phyloP scores from a whole-genome alignment of 169 alveolate species.

The Plasmodium adleri region DNA sequence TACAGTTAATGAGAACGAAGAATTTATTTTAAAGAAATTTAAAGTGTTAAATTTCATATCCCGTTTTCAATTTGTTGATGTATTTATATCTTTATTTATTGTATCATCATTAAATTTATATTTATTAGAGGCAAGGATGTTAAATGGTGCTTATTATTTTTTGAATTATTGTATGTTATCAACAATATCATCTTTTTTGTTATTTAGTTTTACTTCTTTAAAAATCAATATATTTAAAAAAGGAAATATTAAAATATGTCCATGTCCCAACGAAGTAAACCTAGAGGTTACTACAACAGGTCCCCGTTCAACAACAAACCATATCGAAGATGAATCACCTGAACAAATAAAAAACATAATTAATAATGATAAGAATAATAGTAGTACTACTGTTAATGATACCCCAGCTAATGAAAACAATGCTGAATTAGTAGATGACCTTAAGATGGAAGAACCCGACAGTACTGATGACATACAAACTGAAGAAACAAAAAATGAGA shows the following conservation, averaged over 20 bases:
- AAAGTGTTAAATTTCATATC: conserved; percentile 45
- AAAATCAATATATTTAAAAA: conserved; percentile 51
- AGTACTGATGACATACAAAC: too few relatives aligned
- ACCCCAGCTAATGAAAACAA: background rate
- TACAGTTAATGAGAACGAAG: conserved; percentile 45
- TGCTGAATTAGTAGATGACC: background rate
- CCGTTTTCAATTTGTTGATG: conserved; percentile 71
- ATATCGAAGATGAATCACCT: background rate
- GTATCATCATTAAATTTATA: conserved; percentile 64
- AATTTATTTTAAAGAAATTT: conserved; percentile 43
- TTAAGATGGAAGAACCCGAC: too few relatives aligned
- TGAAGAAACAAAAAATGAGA: too few relatives aligned
- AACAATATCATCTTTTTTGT: conserved; percentile 49
- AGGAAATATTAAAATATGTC: conserved; percentile 33
- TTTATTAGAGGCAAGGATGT: conserved; percentile 42
- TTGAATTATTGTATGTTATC: conserved; percentile 53
- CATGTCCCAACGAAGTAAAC: conserved; percentile 8
- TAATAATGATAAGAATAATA: background rate
- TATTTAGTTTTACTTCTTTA: conserved; percentile 29
- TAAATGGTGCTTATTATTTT: conserved; percentile 62
- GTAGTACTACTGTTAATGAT: background rate
- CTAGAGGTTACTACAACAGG: background rate
- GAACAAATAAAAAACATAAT: background rate
- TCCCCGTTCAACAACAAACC: background rate
- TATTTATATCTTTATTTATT: conserved; percentile 52